A percentile compares a stretch with the other conserved stretches of the same genome.
phyloP scores from a whole-genome alignment of 2,329 filamentous ascomycete species.

The Ustilaginoidea virens region DNA sequence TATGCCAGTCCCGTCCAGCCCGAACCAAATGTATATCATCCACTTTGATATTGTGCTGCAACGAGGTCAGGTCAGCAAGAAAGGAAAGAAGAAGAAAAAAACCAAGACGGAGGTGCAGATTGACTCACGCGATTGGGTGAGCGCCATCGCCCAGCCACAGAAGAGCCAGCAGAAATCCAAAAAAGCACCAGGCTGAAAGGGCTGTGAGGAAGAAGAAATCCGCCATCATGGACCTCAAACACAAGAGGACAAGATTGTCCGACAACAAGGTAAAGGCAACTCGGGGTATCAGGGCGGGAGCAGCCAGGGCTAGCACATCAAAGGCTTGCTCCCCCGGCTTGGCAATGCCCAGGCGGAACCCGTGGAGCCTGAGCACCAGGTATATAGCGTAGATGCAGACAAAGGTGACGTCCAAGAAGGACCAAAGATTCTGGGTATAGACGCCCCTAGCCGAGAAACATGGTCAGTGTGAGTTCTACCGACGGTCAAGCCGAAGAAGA shows the following conservation, averaged over 20 bases:
- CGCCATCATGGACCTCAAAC: constrained; percentile 68
- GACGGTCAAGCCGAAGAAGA: no score
- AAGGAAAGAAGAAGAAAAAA: no score
- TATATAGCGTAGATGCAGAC: constrained; percentile 57
- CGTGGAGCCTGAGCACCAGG: constrained; percentile 50
- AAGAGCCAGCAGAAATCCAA: constrained; percentile 65
- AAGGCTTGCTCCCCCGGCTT: constrained; percentile 49
- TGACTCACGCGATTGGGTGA: constrained; percentile 38
- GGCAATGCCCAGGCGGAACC: constrained; percentile 33
- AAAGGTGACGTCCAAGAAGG: constrained; percentile 70
- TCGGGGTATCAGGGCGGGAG: constrained; percentile 62
- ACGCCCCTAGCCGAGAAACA: constrained; percentile 50
- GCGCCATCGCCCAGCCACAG: constrained; percentile 58
- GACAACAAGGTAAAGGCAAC: constrained; percentile 72
- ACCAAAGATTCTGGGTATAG: constrained; percentile 80
- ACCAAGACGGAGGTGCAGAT: no score
- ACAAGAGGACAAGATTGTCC: constrained; percentile 72
- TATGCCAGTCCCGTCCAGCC: constrained; percentile 57
- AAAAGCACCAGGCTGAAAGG: constrained; percentile 69
- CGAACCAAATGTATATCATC: constrained; percentile 93
- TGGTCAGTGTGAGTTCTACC: no score
- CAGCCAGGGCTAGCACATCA: constrained; percentile 65
- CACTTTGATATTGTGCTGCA: constrained; percentile 62
- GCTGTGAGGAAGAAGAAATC: constrained; percentile 68
- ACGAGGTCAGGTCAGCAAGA: not conserved